These are phyloP conservation scores for Talaromyces funiculosus DNA, from an alignment of 2,329 filamentous ascomycete species.

Conservation along the genomic window DNA sequence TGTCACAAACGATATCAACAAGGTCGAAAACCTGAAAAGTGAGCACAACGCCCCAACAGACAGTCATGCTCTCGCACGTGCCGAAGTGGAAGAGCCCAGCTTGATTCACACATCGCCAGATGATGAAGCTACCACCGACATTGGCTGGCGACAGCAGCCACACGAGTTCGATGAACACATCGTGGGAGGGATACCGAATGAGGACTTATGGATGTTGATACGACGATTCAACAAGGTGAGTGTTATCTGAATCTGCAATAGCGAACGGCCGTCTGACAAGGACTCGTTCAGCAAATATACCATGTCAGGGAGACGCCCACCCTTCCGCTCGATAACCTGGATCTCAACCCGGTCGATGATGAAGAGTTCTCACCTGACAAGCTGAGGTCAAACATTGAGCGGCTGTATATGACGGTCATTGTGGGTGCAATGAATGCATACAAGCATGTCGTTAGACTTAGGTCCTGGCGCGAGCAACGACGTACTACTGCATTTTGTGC, in stretches of 20 bases:
- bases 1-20: background rate
- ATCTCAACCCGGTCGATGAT: conserved; percentile 74
- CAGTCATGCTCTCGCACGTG: conserved; percentile 11
- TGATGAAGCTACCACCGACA: conserved; percentile 1
- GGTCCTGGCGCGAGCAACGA: conserved; percentile 70
- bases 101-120: conserved; percentile 8
- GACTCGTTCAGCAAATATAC: conserved; percentile 53
- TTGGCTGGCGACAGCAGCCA: conserved; percentile 9
- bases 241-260: background rate
- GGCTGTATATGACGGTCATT: conserved; percentile 74
- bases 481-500: conserved; percentile 62
- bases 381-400: conserved; percentile 68
- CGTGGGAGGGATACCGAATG: conserved; percentile 63
- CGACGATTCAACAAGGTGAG: conserved; percentile 67
- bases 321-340: conserved; percentile 61
- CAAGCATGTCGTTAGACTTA: conserved; percentile 69
- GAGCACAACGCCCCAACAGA: conserved; percentile 9
- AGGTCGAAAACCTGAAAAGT: conserved; percentile 1
- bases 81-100: conserved; percentile 9
- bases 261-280: conserved; percentile 19
- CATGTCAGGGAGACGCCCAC: conserved; percentile 63
- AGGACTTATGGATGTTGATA: conserved; percentile 67
- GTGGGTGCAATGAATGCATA: conserved; percentile 59
- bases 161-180: conserved; percentile 38
- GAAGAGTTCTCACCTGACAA: conserved; percentile 84